Evolutionary conservation across 306 rosid species (phyloP).

Genomic region (Vicia villosa): DNA sequence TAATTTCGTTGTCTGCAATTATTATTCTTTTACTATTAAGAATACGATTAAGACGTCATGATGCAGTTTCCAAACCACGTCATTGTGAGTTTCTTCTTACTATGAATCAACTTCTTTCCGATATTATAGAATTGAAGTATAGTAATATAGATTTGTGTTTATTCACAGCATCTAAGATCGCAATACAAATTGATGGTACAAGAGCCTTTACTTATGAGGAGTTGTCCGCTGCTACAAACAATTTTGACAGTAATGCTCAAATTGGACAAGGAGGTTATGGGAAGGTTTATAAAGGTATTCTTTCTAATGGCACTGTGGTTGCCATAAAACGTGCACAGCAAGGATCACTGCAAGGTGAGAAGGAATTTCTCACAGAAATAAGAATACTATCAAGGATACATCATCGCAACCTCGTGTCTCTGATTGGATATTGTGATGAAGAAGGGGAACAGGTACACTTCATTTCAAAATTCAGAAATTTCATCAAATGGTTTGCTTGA

Average conservation of each 20-base stretch:
- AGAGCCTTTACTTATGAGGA: conserved; percentile 61
- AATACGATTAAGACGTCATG: conserved; percentile 37
- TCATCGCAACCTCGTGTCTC: conserved; percentile 81
- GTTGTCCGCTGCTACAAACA: conserved; percentile 65
- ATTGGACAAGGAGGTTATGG: conserved; percentile 89
- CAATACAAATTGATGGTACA: conserved; percentile 68
- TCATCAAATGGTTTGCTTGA: neutral
- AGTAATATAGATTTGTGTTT: neutral
- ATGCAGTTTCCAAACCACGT: conserved; percentile 54
- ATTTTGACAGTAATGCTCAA: conserved; percentile 57
- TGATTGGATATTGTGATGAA: conserved; percentile 80
- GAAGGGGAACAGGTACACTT: conserved; percentile 74
- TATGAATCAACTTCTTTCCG: conserved; percentile 26
- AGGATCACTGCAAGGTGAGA: conserved; percentile 84
- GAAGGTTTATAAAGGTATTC: conserved; percentile 74
- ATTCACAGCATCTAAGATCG: conserved; percentile 58
- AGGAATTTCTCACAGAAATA: conserved; percentile 85
- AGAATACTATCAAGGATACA: conserved; percentile 74
- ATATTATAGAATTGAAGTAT: neutral
- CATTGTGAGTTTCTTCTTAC: conserved; percentile 67
- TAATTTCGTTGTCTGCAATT: conserved; percentile 61
- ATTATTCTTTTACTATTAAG: conserved; percentile 64
- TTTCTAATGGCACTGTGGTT: conserved; percentile 58
- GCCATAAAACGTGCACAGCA: conserved; percentile 91
- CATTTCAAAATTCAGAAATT: neutral